A percentile compares a stretch with the other conserved stretches of the same genome.
phyloP scores from a whole-genome alignment of 495 filamentous ascomycete genomes.

The Alectoria sarmentosa region DNA sequence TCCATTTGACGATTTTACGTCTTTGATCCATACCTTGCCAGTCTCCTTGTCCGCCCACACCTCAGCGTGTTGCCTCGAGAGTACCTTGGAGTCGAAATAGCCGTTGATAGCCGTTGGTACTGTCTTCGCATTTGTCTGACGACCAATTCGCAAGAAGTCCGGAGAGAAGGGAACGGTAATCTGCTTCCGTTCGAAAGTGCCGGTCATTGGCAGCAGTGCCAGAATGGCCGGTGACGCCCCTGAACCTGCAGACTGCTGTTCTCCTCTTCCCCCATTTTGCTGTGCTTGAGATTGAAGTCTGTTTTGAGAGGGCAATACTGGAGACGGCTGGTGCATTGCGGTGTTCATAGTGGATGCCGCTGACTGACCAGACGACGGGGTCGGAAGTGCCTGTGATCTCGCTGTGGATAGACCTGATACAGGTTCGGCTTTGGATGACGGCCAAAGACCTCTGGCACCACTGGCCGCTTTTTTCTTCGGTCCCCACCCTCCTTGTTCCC shows the following conservation, averaged over 20 bases:
- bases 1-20: conserved; percentile 97
- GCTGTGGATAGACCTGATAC: conserved; percentile 56
- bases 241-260: conserved; percentile 41
- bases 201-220: conserved; percentile 77
- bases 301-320: conserved; percentile 67
- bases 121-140: conserved; percentile 95
- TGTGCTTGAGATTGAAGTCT: conserved; percentile 49
- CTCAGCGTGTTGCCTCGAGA: conserved; percentile 93
- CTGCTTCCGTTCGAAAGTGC: conserved; percentile 93
- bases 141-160: conserved; percentile 83
- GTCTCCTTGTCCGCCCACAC: conserved; percentile 77
- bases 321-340: conserved; percentile 66
- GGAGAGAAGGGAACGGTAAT: conserved; percentile 86
- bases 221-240: conserved; percentile 65
- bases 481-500: conserved; percentile 44
- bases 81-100: conserved; percentile 95
- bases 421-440: conserved; percentile 59
- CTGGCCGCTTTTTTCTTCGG: conserved; percentile 62
- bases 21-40: conserved; percentile 91
- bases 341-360: conserved; percentile 57
- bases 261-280: conserved; percentile 56
- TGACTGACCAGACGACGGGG: conserved; percentile 59
- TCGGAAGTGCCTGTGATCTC: conserved; percentile 53
- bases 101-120: conserved; percentile 83
- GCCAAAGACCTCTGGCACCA: conserved; percentile 65